Evolutionary conservation across 805 yeast genomes (phyloP).

Genomic region (Metschnikowia rubicola): DNA sequence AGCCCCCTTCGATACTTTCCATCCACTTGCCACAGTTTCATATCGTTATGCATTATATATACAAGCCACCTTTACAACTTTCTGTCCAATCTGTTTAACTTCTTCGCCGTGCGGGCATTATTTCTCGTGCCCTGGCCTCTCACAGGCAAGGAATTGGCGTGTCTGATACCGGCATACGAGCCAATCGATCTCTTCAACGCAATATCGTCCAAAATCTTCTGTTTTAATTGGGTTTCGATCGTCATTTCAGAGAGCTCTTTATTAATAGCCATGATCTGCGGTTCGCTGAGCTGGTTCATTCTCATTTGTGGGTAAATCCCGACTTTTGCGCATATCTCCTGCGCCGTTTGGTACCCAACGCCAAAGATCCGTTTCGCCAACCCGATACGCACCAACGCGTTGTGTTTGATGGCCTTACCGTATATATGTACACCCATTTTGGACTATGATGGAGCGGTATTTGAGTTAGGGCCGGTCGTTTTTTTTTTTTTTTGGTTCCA

Average conservation of each 20-base stretch:
- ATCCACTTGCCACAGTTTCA: not conserved
- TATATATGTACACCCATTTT: constrained; percentile 43
- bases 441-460: not conserved
- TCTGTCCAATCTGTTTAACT: constrained; percentile 76
- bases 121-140: constrained; percentile 89
- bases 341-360: constrained; percentile 72
- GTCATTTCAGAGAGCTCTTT: constrained; percentile 82
- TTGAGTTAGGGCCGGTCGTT: no score
- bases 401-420: constrained; percentile 44
- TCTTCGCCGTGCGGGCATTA: constrained; percentile 86
- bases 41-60: constrained; percentile 10
- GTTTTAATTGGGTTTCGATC: constrained; percentile 76
- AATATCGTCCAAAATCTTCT: constrained; percentile 74
- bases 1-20: no score
- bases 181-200: constrained; percentile 76
- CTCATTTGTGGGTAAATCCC: constrained; percentile 93
- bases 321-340: constrained; percentile 74
- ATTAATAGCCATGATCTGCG: constrained; percentile 78
- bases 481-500: not conserved
- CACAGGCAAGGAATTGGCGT: constrained; percentile 64
- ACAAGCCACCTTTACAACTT: constrained; percentile 14
- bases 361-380: constrained; percentile 83
- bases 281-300: constrained; percentile 87
- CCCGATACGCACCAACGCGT: constrained; percentile 49
- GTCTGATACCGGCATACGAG: constrained; percentile 84